A percentile compares a stretch with the other conserved stretches of the same genome.
Evolutionary conservation across 305 asterid species (phyloP).

Genomic region (Solanum hybrid): DNA sequence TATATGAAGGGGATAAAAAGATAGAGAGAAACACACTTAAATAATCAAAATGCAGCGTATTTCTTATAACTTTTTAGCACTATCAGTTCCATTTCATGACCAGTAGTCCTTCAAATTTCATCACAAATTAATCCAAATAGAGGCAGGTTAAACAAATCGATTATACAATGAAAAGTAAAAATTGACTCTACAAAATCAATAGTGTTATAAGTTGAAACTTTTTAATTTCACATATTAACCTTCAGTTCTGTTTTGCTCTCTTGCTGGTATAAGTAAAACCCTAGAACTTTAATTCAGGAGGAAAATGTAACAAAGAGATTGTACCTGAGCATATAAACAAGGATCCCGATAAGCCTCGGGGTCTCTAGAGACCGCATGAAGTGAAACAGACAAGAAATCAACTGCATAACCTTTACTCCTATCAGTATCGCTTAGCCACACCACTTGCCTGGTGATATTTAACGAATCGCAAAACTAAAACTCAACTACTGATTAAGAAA

Average conservation of each 20-base stretch:
- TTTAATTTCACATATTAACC: neutral
- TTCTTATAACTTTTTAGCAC: neutral
- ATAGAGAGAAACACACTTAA: too few species aligned
- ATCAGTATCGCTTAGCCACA: constrained; percentile 85
- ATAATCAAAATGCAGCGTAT: neutral
- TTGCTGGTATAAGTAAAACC: neutral
- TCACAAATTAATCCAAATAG: neutral
- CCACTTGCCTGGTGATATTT: constrained; percentile 51
- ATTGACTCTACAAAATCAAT: neutral
- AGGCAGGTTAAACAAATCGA: neutral
- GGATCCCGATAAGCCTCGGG: constrained; percentile 79
- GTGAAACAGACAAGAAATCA: constrained; percentile 60
- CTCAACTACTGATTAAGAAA: neutral
- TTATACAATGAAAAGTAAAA: neutral
- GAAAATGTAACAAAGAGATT: neutral
- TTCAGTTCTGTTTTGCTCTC: neutral
- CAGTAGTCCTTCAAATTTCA: neutral
- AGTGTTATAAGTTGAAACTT: neutral
- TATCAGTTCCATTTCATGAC: neutral
- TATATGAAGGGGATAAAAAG: too few species aligned
- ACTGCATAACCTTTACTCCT: constrained; percentile 70
- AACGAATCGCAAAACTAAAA: neutral
- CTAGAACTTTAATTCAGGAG: neutral
- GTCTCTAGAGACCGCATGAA: constrained; percentile 88
- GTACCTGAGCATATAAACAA: constrained; percentile 83